Conservation (phyloP, 495 filamentous ascomycete genomes). For the Trichodelitschia bisporula region DNA sequence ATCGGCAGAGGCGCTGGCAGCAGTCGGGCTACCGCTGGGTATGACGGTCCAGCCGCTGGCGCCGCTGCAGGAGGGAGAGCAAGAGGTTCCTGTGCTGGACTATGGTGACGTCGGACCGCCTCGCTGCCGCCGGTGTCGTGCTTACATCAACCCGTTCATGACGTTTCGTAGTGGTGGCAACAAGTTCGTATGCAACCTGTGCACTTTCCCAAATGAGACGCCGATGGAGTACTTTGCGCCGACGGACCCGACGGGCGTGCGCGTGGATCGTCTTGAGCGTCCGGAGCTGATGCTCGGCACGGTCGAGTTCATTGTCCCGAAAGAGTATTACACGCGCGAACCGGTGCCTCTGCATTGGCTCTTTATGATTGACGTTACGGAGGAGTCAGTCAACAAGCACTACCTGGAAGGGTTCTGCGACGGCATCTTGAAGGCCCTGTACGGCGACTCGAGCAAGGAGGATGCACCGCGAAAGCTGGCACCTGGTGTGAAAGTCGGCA, state of each 20-base stretch:
- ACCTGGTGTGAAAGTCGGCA: slow-evolving; percentile 64
- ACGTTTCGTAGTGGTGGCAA: slow-evolving; percentile 81
- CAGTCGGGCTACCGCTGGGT: slow-evolving; percentile 64
- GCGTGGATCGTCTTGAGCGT: slow-evolving; percentile 69
- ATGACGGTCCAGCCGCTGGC: slow-evolving; percentile 79
- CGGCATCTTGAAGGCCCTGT: slow-evolving; percentile 66
- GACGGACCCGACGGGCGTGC: slow-evolving; percentile 61
- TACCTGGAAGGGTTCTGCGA: slow-evolving; percentile 82
- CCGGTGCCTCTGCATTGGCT: slow-evolving; percentile 70
- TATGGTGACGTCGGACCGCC: slow-evolving; percentile 85
- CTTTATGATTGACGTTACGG: slow-evolving; percentile 80
- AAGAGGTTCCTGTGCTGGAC: slow-evolving; percentile 75
- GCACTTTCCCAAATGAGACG: slow-evolving; percentile 90
- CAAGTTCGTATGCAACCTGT: slow-evolving; percentile 97
- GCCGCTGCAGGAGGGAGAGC: slow-evolving; percentile 58
- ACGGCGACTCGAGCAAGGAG: slow-evolving; percentile 31
- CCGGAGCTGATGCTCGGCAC: slow-evolving; percentile 81
- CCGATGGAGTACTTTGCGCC: slow-evolving; percentile 80
- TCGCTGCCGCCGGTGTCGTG: slow-evolving; percentile 74
- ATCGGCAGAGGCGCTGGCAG: slow-evolving; percentile 49
- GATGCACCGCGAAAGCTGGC: slow-evolving; percentile 41
- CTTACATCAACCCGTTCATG: slow-evolving; percentile 99
- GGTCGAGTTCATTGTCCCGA: slow-evolving; percentile 87
- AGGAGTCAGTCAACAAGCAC: slow-evolving; percentile 69
- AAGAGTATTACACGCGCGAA: slow-evolving; percentile 96